A percentile compares a stretch with the other conserved stretches of the same genome.
Evolutionary conservation across 306 rosid genomes (phyloP).

Genomic region (Corylus americana): DNA sequence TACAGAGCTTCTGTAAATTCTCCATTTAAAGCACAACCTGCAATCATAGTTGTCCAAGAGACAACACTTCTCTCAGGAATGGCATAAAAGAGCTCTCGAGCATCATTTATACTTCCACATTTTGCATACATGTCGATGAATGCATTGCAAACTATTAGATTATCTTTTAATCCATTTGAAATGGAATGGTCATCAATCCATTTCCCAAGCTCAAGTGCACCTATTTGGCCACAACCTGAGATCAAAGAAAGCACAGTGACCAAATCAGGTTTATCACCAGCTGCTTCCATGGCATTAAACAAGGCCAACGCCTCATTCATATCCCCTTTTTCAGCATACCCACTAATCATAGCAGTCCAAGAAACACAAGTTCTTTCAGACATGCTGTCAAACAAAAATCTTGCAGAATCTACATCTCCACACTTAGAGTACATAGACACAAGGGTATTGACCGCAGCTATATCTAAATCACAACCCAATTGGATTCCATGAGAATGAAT

Average conservation of each 20-base stretch:
- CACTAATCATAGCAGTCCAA: constrained; percentile 72
- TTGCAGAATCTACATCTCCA: constrained; percentile 54
- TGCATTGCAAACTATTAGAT: constrained; percentile 60
- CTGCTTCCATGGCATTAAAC: constrained; percentile 59
- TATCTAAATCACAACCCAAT: constrained; percentile 61
- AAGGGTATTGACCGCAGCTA: constrained; percentile 54
- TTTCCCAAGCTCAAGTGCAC: constrained; percentile 57
- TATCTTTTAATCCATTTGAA: constrained; percentile 45
- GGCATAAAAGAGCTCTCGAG: constrained; percentile 44
- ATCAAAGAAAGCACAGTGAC: constrained; percentile 60
- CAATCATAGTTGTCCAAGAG: constrained; percentile 68
- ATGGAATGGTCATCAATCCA: constrained; percentile 51
- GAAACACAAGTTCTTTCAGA: constrained; percentile 57
- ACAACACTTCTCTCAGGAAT: constrained; percentile 53
- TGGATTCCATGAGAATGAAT: constrained; percentile 61
- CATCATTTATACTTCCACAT: constrained; percentile 56
- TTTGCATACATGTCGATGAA: constrained; percentile 77
- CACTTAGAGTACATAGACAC: constrained; percentile 71
- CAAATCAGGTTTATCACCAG: constrained; percentile 56
- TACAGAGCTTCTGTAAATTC: constrained; percentile 57
- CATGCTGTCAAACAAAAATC: constrained; percentile 53
- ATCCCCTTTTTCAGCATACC: constrained; percentile 57
- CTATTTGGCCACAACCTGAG: constrained; percentile 61
- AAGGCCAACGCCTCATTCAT: constrained; percentile 51
- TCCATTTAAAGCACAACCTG: constrained; percentile 70